Percentiles rank a stretch among this genome's conserved stretches.
phyloP scores from a whole-genome alignment of 768 basidiomycete species.

The Favolaschia claudopus region DNA sequence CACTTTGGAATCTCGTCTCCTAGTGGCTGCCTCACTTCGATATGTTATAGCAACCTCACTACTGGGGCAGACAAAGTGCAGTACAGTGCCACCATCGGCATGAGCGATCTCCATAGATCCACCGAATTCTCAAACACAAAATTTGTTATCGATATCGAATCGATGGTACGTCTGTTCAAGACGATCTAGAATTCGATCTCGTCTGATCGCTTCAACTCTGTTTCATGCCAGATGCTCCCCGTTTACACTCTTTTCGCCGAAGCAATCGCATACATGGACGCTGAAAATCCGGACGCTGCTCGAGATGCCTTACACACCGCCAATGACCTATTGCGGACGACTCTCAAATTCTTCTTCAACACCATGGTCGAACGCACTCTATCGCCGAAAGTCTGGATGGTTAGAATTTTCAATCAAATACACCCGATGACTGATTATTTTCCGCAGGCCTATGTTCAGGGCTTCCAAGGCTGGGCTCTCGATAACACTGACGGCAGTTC shows the following conservation, averaged over 20 bases:
- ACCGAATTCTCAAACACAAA: conserved; percentile 22
- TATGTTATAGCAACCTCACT: conserved; percentile 13
- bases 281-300: neutral
- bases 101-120: conserved; percentile 3
- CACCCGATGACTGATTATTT: too few relatives aligned
- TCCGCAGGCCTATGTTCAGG: conserved; percentile 22
- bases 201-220: neutral
- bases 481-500: conserved; percentile 7
- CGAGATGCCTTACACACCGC: conserved; percentile 6
- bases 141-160: conserved; percentile 14
- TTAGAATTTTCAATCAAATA: too few relatives aligned
- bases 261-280: conserved; percentile 8
- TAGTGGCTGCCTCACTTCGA: conserved; percentile 18
- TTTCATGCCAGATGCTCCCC: conserved; percentile 6
- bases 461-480: conserved; percentile 17
- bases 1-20: conserved; percentile 12
- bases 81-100: conserved; percentile 11
- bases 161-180: neutral
- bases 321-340: conserved; percentile 4
- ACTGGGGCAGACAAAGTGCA: neutral
- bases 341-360: conserved; percentile 7
- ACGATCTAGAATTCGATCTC: neutral
- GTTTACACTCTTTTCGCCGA: conserved; percentile 9
- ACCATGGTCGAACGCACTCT: conserved; percentile 12
- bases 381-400: conserved; percentile 14